Base-by-base conservation (phyloP, 768 basidiomycete genomes). In the Kwoniella sp. region DNA sequence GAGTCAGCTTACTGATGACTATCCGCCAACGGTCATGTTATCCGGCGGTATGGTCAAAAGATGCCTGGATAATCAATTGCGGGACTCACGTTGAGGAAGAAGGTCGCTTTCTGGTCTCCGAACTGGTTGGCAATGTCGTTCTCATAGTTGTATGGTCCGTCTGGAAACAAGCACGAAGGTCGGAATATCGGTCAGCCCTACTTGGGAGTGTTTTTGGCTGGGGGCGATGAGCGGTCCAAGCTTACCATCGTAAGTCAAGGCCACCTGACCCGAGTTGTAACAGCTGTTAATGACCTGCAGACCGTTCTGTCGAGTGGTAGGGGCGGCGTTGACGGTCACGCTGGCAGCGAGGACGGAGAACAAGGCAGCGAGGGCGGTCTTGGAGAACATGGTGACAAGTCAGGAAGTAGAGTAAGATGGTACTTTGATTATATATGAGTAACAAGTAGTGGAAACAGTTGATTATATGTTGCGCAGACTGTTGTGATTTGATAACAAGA, bases 201-300 rank as follows among this genome's bases (percentile, higher is more conserved):
- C 12, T 17, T 13, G 22, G 22, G 25, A 28, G 25, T 17, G 25
- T 25, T 45, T 5, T 17, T 20, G 20, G 15, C 34, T 41, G 23
- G 55, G 15, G 23, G 22, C 11, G 23, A 13, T n/a, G 4, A 37
- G 29, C 5, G 20, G 5, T 34, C n/a, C n/a, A n/a, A n/a, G 69
- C 74, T 66, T 34, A 75, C 76, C 76, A 60, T 81, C 80, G 65
- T 78, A 80, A 17, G 79, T 80, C 50, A 81, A 50, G 23, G 80
- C 80, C 13, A 78, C 72, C 41, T 75, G 69, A 34, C 78, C 76
- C 13, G 58, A 63, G n/a, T 59, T 26, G 31, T 70, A 58, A 61
- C 78, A 79, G 63, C 73, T 77, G 31, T 64, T 64, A 63, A 79
- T 70, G 38, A 74, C 69, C 37, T 65, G 57, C 13, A 76, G 30